phyloP scores from a whole-genome alignment of 306 rosid species.

The Luffa aegyptiaca region DNA sequence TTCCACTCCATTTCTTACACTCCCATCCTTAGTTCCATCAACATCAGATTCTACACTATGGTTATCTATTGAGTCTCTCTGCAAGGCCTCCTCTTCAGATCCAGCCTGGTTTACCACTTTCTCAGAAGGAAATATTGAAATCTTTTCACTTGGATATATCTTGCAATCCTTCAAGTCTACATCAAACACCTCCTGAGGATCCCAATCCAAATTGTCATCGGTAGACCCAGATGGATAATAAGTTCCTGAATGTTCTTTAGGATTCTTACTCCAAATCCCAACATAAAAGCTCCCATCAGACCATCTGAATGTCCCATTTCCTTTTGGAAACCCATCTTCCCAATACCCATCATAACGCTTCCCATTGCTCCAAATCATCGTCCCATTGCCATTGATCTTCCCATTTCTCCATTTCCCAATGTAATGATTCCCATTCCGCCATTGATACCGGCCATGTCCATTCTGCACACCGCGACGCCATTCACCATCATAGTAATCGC shows the following conservation, averaged over 20 bases:
- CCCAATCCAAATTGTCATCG: slow-evolving; percentile 39
- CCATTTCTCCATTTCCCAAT: slow-evolving; percentile 79
- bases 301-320: slow-evolving; percentile 74
- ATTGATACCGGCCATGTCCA: slow-evolving; percentile 80
- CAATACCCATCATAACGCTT: slow-evolving; percentile 76
- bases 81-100: slow-evolving; percentile 22
- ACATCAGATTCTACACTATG: slow-evolving; percentile 27
- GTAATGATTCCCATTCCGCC: slow-evolving; percentile 70
- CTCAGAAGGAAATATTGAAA: slow-evolving; percentile 59
- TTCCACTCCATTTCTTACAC: slow-evolving; percentile 19
- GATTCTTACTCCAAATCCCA: slow-evolving; percentile 63
- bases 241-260: slow-evolving; percentile 52
- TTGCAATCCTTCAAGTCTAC: slow-evolving; percentile 43
- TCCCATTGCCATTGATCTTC: slow-evolving; percentile 59
- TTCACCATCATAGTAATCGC: slow-evolving; percentile 85
- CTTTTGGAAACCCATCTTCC: slow-evolving; percentile 74
- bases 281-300: slow-evolving; percentile 57
- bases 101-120: slow-evolving; percentile 32
- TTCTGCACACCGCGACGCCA: slow-evolving; percentile 71
- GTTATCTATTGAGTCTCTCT: slow-evolving; percentile 32
- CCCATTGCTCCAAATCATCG: slow-evolving; percentile 67
- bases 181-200: slow-evolving; percentile 48
- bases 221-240: slow-evolving; percentile 44
- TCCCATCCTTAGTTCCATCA: slow-evolving; percentile 19
- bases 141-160: slow-evolving; percentile 40